Conservation (phyloP, 1,284 basidiomycete genomes). For the Grifola frondosa region DNA sequence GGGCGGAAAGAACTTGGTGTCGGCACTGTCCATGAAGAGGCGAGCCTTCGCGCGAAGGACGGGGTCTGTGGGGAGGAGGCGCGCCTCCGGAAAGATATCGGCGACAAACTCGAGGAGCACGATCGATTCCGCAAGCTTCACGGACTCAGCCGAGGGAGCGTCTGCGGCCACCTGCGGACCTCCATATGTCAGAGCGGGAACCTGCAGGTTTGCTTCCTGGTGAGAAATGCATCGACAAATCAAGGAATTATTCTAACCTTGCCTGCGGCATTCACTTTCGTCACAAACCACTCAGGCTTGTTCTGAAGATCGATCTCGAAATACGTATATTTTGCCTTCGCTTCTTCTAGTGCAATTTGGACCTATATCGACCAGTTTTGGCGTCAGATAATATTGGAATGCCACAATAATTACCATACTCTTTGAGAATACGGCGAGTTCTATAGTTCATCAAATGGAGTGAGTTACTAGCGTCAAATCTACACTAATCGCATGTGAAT, state of each 20-base stretch:
- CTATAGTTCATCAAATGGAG: no score
- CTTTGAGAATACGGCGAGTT: no score
- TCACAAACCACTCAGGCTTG: constrained; percentile 39
- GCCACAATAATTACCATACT: no score
- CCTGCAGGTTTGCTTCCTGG: constrained; percentile 35
- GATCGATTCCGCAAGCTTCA: constrained; percentile 58
- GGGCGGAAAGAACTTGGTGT: constrained; percentile 41
- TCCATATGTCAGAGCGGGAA: constrained; percentile 59
- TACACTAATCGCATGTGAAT: no score
- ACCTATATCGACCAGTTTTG: no score
- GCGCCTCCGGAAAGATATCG: constrained; percentile 45
- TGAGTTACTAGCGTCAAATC: no score
- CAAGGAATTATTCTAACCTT: constrained; percentile 51
- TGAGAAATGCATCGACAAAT: not conserved
- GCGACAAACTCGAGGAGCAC: constrained; percentile 60
- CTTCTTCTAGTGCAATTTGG: constrained; percentile 17
- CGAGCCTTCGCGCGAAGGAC: constrained; percentile 52
- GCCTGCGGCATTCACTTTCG: constrained; percentile 59
- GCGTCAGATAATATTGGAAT: no score
- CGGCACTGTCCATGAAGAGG: constrained; percentile 54
- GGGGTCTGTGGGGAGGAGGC: constrained; percentile 51
- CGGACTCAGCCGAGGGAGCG: constrained; percentile 51
- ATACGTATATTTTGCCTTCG: constrained; percentile 17
- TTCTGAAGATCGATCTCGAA: constrained; percentile 27
- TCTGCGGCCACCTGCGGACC: constrained; percentile 51